These are phyloP conservation scores for Cytauxzoon felis DNA, from an alignment of 169 alveolate genomes.

Conservation along the genomic window DNA sequence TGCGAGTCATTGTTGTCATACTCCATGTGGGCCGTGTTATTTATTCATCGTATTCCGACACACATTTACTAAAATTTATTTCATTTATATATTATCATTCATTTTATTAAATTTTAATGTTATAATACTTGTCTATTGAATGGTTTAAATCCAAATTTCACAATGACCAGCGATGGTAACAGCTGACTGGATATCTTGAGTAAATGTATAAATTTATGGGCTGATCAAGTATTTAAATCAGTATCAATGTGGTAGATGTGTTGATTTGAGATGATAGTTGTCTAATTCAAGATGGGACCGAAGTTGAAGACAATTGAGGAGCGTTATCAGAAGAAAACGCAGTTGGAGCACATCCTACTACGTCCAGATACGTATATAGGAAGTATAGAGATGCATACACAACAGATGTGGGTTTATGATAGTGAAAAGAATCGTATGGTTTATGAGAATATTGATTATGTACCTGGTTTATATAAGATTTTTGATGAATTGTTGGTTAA, in stretches of 20 bases:
- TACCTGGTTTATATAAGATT: conserved; percentile 98
- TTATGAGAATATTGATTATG: conserved; percentile 80
- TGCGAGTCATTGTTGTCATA: too few relatives aligned
- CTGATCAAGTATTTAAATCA: background rate
- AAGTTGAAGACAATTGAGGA: conserved; percentile 90
- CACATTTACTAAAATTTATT: too few relatives aligned
- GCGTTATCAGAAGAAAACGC: conserved; percentile 94
- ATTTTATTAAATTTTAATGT: too few relatives aligned
- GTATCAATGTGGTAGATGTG: background rate
- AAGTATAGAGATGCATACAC: conserved; percentile 86
- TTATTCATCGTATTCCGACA: too few relatives aligned
- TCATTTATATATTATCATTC: too few relatives aligned
- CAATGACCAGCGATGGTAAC: too few relatives aligned
- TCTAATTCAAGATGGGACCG: conserved; percentile 56
- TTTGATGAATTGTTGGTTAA: conserved; percentile 98
- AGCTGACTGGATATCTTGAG: too few relatives aligned
- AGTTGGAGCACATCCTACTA: conserved; percentile 94
- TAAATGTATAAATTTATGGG: background rate
- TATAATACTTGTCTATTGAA: too few relatives aligned
- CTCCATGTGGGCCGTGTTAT: too few relatives aligned
- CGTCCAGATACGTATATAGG: conserved; percentile 99
- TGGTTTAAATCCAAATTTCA: too few relatives aligned
- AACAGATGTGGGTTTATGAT: conserved; percentile 94
- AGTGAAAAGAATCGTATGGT: conserved; percentile 80
- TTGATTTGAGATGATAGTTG: background rate